Base-by-base conservation (phyloP, 495 filamentous ascomycete species). In the Tuber melanosporum region DNA sequence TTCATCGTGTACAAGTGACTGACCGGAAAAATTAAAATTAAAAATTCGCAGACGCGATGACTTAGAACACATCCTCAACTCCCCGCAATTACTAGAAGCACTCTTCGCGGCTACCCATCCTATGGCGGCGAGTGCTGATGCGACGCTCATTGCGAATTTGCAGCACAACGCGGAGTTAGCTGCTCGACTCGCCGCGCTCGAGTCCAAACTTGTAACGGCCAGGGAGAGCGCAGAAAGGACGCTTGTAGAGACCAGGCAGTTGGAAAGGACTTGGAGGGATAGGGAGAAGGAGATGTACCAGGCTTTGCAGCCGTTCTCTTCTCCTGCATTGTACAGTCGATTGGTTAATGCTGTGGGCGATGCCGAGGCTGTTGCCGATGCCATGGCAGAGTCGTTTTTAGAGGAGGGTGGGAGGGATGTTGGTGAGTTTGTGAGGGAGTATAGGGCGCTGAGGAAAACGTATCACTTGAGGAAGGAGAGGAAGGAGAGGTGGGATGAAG, bases 401-500 rank as follows among this genome's bases (percentile, higher is more conserved):
- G 93, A 95, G 73, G 87, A 86, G 45, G 79, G 83, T 32, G 82
- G 85, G 62, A 88, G 91, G 83, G 94, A 97, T 86, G 90, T 91
- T 73, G 85, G 86, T 22, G 94, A 97, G 80, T 97, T 94, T 91
- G 90, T 95, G 52, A 88, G 90, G 79, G 85, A 93, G 82, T 91
- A 95, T 80, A 86, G 92, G 76, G 93, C 91, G 74, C 91, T 91
- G 66, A 92, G 91, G 83, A 92, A 91, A 78, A 84, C 91, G 77
- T 89, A 91, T 74, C 93, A 92, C 76, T 87, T 92, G 20, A 87
- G 93, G 70, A 89, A 89, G 81, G 94, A 97, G 86, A 88, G 92
- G 74, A 95, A 92, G 84, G 92, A 93, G 79, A 87, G 95, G 82
- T 97, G 95, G 95, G 94, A 97, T 86, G 94, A 97, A 84, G 93